A percentile compares a stretch with the other conserved stretches of the same genome.
Conservation (phyloP, 495 filamentous ascomycete species). For the Hypoxylon fuscum region DNA sequence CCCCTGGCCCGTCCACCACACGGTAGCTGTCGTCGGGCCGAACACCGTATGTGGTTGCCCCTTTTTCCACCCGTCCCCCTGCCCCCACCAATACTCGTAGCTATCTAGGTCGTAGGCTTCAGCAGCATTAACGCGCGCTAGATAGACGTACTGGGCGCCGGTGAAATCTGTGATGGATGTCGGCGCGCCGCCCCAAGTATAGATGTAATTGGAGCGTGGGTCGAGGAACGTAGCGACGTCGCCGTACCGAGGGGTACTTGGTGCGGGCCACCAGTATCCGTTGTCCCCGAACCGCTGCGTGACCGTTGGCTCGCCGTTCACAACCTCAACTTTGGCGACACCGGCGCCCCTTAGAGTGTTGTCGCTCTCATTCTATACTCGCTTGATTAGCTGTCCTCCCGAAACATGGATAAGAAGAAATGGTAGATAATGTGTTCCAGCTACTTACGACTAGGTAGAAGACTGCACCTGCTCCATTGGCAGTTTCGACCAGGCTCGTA, state of each 20-base stretch:
- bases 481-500: slow-evolving; percentile 46
- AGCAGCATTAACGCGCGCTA: slow-evolving; percentile 45
- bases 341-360: slow-evolving; percentile 45
- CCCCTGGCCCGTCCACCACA: slow-evolving; percentile 46
- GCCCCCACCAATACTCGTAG: slow-evolving; percentile 53
- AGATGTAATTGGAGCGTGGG: slow-evolving; percentile 46
- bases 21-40: slow-evolving; percentile 41
- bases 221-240: slow-evolving; percentile 50
- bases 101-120: slow-evolving; percentile 44
- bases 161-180: slow-evolving; percentile 31
- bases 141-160: slow-evolving; percentile 44
- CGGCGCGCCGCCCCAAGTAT: slow-evolving; percentile 48
- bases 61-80: slow-evolving; percentile 39
- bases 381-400: not conserved
- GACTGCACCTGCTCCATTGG: slow-evolving; percentile 34
- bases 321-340: slow-evolving; percentile 44
- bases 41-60: slow-evolving; percentile 39
- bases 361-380: slow-evolving; percentile 43
- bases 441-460: slow-evolving; percentile 45
- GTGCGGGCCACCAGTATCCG: slow-evolving; percentile 49
- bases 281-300: slow-evolving; percentile 41
- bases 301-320: slow-evolving; percentile 45
- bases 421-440: not conserved
- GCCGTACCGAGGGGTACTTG: slow-evolving; percentile 41
- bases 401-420: no score